These are phyloP conservation scores for Pyrenochaeta sp. DNA, from an alignment of 2,329 filamentous ascomycete species.

Conservation along the genomic window DNA sequence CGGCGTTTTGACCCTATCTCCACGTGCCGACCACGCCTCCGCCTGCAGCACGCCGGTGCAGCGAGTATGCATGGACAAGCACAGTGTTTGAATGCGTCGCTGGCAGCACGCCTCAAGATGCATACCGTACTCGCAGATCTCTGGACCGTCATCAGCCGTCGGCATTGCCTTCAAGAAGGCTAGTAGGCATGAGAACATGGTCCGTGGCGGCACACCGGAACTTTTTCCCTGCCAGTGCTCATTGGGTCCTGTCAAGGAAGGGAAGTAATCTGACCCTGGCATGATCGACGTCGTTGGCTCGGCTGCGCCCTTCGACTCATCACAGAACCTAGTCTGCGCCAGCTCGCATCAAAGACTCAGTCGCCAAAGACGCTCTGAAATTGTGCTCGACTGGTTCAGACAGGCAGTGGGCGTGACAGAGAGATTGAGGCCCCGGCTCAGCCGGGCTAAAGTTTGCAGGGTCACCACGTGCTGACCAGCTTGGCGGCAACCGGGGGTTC, in stretches of 20 bases:
- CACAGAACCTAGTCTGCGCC: background rate
- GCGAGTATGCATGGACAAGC: conserved; percentile 27
- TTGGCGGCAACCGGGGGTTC: conserved; percentile 18
- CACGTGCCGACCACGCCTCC: conserved; percentile 30
- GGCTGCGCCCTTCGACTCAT: background rate
- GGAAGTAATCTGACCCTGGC: conserved; percentile 9
- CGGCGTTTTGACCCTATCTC: conserved; percentile 13
- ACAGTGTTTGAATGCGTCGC: conserved; percentile 22
- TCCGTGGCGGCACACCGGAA: conserved; percentile 15
- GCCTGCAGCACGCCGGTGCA: conserved; percentile 21
- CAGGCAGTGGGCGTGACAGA: conserved; percentile 1
- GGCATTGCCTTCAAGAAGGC: background rate
- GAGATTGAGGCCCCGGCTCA: conserved; percentile 6
- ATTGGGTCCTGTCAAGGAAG: conserved; percentile 4
- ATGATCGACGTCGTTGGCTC: conserved; percentile 20
- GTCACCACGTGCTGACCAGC: conserved; percentile 34
- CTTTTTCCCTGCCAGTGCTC: conserved; percentile 1
- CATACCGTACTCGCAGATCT: conserved; percentile 2
- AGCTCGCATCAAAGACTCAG: background rate
- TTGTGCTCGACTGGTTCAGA: conserved; percentile 11
- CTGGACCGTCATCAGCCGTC: conserved; percentile 2
- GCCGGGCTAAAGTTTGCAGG: conserved; percentile 27
- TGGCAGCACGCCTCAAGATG: background rate
- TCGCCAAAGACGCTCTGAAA: background rate
- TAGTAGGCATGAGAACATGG: conserved; percentile 3